Base-by-base conservation (phyloP, 768 basidiomycete species). In the Suillus subluteus region DNA sequence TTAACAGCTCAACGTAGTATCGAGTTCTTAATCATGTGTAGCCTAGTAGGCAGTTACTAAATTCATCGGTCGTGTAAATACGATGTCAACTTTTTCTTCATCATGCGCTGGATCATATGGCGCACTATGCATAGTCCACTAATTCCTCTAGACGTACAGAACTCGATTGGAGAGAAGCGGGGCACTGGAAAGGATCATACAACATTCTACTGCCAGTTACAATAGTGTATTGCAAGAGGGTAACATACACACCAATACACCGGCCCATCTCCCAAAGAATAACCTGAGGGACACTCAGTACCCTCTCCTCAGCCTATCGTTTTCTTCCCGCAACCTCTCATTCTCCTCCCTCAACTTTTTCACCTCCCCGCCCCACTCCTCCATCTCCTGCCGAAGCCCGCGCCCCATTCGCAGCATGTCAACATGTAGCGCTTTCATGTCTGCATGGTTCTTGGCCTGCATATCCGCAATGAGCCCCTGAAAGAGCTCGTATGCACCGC, bases 391-490 rank as follows among this genome's bases (percentile, higher is more conserved):
- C 63, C 87, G 80, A 73, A 92, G 78, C 32, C 83, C 84, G 41
- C 88, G 78, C 2, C 91, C 89, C 88, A 92, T 88, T 65, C 85
- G 82, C 43, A 94, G 79, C 65, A 92, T 72, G 72, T 94, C 91
- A 67, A 94, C 71, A 76, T 94, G 92, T 65, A 93, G 78, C 2
- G 89, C 90, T 74, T 85, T 83, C 83, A 92, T 86, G 81, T 92
- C 88, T n/a, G 85, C 81, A 71, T 85, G 83, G 30, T 86, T 88
- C 74, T 92, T 90, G 68, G 83, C 81, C 73, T 88, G 89, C 72
- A 86, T 90, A 68, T 93, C 91, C 68, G 83, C 86, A 87, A 93
- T 87, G 66, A 87, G 88, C 64, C 92, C 91, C 55, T 84, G 83
- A 35, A 92, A 80, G 48, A 89, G 88, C 59, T 91, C 87, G 18